A percentile compares a stretch with the other conserved stretches of the same genome.
These are phyloP conservation scores for Crithidia acanthocephali DNA, from an alignment of 208 protist species.

Conservation along the genomic window DNA sequence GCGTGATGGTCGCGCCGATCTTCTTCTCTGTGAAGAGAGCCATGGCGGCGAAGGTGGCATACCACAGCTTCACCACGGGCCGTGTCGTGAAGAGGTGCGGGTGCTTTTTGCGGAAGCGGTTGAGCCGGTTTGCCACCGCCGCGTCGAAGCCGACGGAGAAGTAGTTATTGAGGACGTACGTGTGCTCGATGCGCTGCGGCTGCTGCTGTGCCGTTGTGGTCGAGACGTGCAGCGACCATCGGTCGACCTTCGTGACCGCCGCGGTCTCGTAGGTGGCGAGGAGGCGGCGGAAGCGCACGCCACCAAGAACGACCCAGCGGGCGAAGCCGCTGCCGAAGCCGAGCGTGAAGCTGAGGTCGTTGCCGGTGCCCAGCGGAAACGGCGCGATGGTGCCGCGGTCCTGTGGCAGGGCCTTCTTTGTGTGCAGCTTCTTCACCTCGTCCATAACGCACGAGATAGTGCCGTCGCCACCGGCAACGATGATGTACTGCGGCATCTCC, in stretches of 20 bases:
- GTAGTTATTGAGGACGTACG: slow-evolving; percentile 65
- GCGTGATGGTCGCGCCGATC: slow-evolving; percentile 11
- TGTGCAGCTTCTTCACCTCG: slow-evolving; percentile 42
- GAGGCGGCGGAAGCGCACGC: slow-evolving; percentile 36
- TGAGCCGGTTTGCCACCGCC: slow-evolving; percentile 40
- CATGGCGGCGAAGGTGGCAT: slow-evolving; percentile 49
- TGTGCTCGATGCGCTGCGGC: neutral
- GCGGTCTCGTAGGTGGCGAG: slow-evolving; percentile 30
- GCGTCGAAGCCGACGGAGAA: slow-evolving; percentile 78
- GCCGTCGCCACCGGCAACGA: slow-evolving; percentile 70
- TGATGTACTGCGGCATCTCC: slow-evolving; percentile 38
- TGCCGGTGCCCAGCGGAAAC: slow-evolving; percentile 76
- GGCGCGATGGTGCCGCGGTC: slow-evolving; percentile 41
- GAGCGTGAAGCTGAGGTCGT: slow-evolving; percentile 65
- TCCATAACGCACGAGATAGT: slow-evolving; percentile 64
- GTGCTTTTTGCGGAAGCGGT: slow-evolving; percentile 41
- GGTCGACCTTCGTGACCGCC: slow-evolving; percentile 38
- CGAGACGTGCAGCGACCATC: slow-evolving; percentile 42
- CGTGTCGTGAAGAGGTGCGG: slow-evolving; percentile 45
- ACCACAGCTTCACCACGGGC: slow-evolving; percentile 67
- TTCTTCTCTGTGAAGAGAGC: slow-evolving; percentile 40
- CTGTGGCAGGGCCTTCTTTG: neutral
- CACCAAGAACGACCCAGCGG: slow-evolving; percentile 45
- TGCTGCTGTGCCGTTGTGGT: slow-evolving; percentile 4
- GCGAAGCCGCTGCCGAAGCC: slow-evolving; percentile 68